Evolutionary conservation across 1,284 basidiomycete genomes (phyloP), one percentile per base, ranked within the genome.

Genomic region (Spongiforma sp.): DNA sequence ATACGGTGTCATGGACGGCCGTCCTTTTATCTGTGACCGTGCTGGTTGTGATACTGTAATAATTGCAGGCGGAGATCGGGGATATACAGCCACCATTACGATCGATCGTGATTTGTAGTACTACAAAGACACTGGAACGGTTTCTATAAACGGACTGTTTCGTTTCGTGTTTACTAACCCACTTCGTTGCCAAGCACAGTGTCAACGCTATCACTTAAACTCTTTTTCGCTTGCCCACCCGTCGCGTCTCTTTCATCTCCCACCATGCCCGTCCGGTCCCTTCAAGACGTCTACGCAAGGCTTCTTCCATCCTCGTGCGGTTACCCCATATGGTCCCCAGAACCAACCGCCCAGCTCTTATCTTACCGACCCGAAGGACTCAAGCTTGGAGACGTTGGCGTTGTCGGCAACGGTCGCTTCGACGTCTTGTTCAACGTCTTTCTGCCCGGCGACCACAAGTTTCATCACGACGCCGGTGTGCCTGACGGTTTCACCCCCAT

Each of bases 341-440:
- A 75, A 57, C 71, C 71, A 24, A 64, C 60, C 24, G 59, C 53
- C 37, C 65, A 75, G 30, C 68, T 68, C 11, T 62, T 65, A 26
- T 66, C 68, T 46, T 71, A 72, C 59, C 69, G 67, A 46, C 65
- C 64, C 1, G 62, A 69, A 50, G 72, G 71, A 1, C 67, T 75
- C 37, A 65, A 54, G 32, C 74, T 71, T 54, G 70, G 70, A 5
- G 70, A 74, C 21, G 73, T 75, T 15, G 73, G 73, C 28, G 67
- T 73, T 19, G 67, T 73, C 12, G 59, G 65, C 14, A 62, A 72
- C 43, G 79, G 78, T 26, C 64, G 57, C 5, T 79, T 79, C 32
- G 71, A 74, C 33, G 67, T 73, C 9, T 68, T 80, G 19, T 77
- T 79, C 69, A 79, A 78, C 55, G 67, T 79, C 15, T 74, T 71